phyloP scores from a whole-genome alignment of 2,329 filamentous ascomycete species.

The Blumeria graminis region DNA sequence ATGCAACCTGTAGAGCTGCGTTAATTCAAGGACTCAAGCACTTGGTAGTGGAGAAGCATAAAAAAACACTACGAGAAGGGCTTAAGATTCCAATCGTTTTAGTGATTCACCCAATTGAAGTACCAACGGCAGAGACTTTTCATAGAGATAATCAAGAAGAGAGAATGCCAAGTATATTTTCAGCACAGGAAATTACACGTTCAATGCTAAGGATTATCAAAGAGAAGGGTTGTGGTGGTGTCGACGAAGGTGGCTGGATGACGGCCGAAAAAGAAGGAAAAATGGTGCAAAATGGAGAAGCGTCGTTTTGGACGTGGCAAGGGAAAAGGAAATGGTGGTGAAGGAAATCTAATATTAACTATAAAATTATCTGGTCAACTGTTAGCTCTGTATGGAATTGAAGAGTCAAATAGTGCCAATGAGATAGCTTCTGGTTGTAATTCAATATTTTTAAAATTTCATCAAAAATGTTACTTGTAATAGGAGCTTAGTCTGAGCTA shows the following conservation, averaged over 20 bases:
- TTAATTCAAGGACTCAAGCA: conserved; percentile 31
- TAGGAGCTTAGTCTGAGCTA: no score
- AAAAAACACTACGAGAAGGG: conserved; percentile 15
- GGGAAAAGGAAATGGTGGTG: conserved; percentile 8
- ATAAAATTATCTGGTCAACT: no score
- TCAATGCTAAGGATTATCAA: conserved; percentile 7
- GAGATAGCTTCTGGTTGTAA: no score
- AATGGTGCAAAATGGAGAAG: conserved; percentile 5
- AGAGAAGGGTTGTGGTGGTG: conserved; percentile 6
- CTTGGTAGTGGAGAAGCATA: conserved; percentile 28
- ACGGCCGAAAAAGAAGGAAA: conserved; percentile 1
- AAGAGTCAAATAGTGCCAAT: no score
- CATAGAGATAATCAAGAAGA: conserved; percentile 9
- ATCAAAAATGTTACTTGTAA: no score
- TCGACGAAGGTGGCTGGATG: conserved; percentile 4
- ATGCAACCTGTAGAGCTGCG: conserved; percentile 30
- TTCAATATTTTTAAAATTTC: no score
- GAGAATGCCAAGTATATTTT: conserved; percentile 3
- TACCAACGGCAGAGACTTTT: conserved; percentile 19
- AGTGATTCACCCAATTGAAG: conserved; percentile 32
- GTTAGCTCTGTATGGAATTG: no score
- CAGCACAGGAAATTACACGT: conserved; percentile 6
- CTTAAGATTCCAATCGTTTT: conserved; percentile 20
- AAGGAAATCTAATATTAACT: not conserved
- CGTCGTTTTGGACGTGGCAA: conserved; percentile 10